Conservation (phyloP, 306 rosid genomes). For the Biancaea sappan region DNA sequence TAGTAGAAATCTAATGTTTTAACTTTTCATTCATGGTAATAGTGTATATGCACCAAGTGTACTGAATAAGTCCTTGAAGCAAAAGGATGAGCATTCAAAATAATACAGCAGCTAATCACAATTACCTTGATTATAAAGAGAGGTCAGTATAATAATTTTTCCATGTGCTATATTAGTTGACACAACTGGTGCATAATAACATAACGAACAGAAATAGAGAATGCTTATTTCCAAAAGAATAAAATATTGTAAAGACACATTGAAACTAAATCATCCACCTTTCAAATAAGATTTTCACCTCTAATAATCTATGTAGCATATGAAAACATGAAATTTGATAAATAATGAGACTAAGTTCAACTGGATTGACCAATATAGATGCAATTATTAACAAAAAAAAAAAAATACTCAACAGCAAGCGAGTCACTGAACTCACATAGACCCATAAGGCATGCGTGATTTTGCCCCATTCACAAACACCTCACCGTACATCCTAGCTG, state of each 20-base stretch:
- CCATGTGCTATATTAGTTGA: neutral
- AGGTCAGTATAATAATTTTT: neutral
- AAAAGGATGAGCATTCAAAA: neutral
- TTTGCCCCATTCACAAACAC: constrained; percentile 85
- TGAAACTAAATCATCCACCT: neutral
- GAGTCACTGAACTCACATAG: constrained; percentile 69
- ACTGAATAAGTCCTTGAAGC: neutral
- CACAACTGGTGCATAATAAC: neutral
- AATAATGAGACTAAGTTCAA: constrained; percentile 19
- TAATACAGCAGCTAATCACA: neutral
- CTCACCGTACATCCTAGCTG: constrained; percentile 87
- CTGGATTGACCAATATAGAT: neutral
- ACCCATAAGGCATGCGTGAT: constrained; percentile 76
- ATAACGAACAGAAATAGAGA: neutral
- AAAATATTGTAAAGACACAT: neutral
- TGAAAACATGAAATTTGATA: constrained; percentile 5
- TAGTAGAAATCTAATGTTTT: neutral
- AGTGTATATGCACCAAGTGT: neutral
- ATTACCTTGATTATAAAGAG: neutral
- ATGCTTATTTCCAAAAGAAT: constrained; percentile 4
- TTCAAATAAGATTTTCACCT: neutral
- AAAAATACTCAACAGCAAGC: constrained; percentile 21
- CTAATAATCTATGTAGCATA: neutral
- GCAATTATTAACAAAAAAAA: constrained; percentile 16
- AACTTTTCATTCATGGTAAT: neutral